Evolutionary conservation across 1,284 basidiomycete species (phyloP), one percentile per base, ranked within the genome.

Genomic region (Moesziomyces globuligerus): DNA sequence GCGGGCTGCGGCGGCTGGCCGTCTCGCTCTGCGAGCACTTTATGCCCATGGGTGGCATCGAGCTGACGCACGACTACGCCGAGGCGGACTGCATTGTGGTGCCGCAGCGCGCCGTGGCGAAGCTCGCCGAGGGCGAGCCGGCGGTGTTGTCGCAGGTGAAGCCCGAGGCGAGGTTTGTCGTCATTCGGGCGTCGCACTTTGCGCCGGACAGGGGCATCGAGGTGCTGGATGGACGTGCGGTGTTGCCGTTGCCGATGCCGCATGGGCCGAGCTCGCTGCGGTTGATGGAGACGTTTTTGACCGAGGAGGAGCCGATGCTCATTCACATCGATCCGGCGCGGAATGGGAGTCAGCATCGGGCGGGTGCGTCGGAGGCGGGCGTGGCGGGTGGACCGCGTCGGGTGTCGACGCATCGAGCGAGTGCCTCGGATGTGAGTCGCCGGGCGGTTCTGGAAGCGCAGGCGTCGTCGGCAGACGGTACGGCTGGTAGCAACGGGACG

Each of bases 201-300:
- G 17, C 55, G 10, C 18, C 20, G 21, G 53, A 53, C 13, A 43
- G 40, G 23, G 53, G 48, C 6, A 17, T 66, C 4, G 57, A 57
- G 38, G 50, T 50, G 38, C 36, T 68, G 21, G 54, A 68, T 20
- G 55, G 58, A n/a, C 54, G 57, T 7, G 48, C 59, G 15, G 49
- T 65, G 43, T 44, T 66, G 32, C 61, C 65, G 4, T 51, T 76
- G 46, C 40, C 36, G 21, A 57, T 68, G 60, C 75, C 75, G 9
- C 74, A 75, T 32, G 75, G 75, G 4, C 75, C 65, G 3, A 62
- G 57, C 26, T 48, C 59, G 44, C 28, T 76, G 23, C 48, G 66
- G 29, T 34, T 65, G 25, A 51, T 76, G 52, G 64, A 70, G 34
- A 65, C 51, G 2, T 74, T 67, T 45, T 42, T 76, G 36, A 44